These are phyloP conservation scores for Nicotiana knightiana DNA, from an alignment of 257 asterid genomes.

Conservation along the genomic window DNA sequence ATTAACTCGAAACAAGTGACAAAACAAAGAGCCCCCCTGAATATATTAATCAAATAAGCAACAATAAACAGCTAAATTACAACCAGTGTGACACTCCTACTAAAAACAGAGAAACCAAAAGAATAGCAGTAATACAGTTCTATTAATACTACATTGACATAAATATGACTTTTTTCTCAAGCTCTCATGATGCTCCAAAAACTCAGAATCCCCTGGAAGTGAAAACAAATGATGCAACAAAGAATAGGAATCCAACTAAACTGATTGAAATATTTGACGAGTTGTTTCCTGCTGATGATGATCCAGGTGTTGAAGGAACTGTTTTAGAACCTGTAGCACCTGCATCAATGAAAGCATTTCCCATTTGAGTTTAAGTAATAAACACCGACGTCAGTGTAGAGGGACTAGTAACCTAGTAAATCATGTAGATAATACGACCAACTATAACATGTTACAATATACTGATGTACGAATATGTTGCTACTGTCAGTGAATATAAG, in stretches of 20 bases:
- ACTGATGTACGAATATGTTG: too few relatives aligned
- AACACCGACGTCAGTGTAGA: too few relatives aligned
- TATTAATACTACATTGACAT: not conserved
- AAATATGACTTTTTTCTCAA: not conserved
- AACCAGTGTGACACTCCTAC: not conserved
- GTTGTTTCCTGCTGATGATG: slow-evolving; percentile 22
- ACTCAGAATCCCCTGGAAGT: slow-evolving; percentile 22
- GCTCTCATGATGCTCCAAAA: not conserved
- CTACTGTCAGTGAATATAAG: not conserved
- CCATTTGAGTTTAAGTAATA: not conserved
- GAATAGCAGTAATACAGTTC: not conserved
- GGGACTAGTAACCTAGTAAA: too few relatives aligned
- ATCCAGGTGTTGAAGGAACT: slow-evolving; percentile 31
- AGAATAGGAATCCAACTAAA: slow-evolving; percentile 19
- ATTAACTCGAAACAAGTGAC: too few relatives aligned
- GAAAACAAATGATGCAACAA: slow-evolving; percentile 23
- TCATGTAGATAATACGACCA: too few relatives aligned
- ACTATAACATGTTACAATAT: too few relatives aligned
- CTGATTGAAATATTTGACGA: slow-evolving; percentile 6
- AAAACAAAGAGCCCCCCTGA: not conserved
- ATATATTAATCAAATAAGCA: not conserved
- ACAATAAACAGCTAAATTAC: not conserved
- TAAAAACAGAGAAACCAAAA: not conserved
- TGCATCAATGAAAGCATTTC: not conserved
- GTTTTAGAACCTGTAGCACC: slow-evolving; percentile 38